These are phyloP conservation scores for Cyphellophora europaea DNA, from an alignment of 2,329 filamentous ascomycete species.

Conservation along the genomic window DNA sequence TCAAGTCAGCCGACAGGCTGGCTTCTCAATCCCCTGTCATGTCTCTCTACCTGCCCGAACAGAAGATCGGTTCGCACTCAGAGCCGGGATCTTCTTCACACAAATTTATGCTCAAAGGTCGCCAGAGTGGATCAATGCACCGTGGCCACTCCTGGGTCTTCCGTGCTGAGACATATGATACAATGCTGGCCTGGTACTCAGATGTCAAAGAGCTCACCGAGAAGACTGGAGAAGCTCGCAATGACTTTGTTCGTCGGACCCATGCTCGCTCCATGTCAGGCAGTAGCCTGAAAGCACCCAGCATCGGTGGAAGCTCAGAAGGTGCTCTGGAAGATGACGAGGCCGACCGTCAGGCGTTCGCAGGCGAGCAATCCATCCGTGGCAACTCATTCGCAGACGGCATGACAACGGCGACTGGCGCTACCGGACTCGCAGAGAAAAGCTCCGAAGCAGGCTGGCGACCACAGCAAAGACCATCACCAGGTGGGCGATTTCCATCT, in stretches of 20 bases:
- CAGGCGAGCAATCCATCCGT: constrained; percentile 38
- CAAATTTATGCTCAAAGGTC: constrained; percentile 96
- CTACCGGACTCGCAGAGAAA: constrained; percentile 18
- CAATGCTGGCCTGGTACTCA: constrained; percentile 94
- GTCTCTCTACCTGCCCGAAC: constrained; percentile 89
- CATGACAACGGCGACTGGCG: constrained; percentile 24
- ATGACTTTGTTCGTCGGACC: constrained; percentile 66
- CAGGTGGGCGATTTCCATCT: constrained; percentile 94
- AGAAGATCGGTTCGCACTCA: constrained; percentile 90
- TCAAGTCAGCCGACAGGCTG: constrained; percentile 93
- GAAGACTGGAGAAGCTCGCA: constrained; percentile 78
- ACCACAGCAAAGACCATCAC: constrained; percentile 61
- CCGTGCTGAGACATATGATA: constrained; percentile 66
- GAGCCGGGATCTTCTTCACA: constrained; percentile 74
- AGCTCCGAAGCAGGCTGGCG: constrained; percentile 24
- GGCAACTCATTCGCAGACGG: constrained; percentile 27
- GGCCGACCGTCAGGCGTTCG: constrained; percentile 56
- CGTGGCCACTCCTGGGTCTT: constrained; percentile 64
- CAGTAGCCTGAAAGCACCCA: constrained; percentile 46
- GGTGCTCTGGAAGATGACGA: constrained; percentile 68
- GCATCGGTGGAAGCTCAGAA: constrained; percentile 61
- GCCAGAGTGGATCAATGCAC: constrained; percentile 87
- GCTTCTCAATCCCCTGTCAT: constrained; percentile 77
- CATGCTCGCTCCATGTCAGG: constrained; percentile 72
- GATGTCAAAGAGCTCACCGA: constrained; percentile 87